Evolutionary conservation across 2,329 filamentous ascomycete genomes (phyloP).

Genomic region (Neospermospora avenae): DNA sequence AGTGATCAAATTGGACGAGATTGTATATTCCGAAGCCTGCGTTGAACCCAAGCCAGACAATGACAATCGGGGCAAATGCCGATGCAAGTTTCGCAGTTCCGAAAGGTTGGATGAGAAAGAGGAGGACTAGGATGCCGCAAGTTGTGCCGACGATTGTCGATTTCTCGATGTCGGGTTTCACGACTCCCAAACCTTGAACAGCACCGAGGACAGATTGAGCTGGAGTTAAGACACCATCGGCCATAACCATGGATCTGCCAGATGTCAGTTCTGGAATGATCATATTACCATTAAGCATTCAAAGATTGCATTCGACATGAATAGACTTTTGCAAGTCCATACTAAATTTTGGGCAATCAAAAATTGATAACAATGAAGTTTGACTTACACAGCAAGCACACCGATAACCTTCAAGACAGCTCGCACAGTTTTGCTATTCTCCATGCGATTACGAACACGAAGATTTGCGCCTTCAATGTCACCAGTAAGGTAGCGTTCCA

Average conservation of each 20-base stretch:
- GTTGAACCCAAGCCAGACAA: slow-evolving; percentile 66
- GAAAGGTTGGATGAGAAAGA: slow-evolving; percentile 63
- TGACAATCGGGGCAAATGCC: slow-evolving; percentile 61
- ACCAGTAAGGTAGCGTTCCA: slow-evolving; percentile 54
- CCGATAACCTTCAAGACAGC: slow-evolving; percentile 58
- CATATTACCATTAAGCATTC: too few species aligned
- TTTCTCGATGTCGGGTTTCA: slow-evolving; percentile 53
- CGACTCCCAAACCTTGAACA: slow-evolving; percentile 60
- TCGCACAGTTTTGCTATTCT: slow-evolving; percentile 52
- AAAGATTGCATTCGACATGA: background rate
- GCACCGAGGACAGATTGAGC: slow-evolving; percentile 68
- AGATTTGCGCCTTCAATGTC: slow-evolving; percentile 52
- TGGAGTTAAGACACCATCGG: slow-evolving; percentile 62
- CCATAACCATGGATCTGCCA: slow-evolving; percentile 55
- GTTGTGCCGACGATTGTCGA: slow-evolving; percentile 57
- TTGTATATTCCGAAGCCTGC: slow-evolving; percentile 62
- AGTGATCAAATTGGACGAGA: slow-evolving; percentile 47
- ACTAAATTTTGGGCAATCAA: background rate
- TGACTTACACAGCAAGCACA: slow-evolving; percentile 52
- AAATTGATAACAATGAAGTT: background rate
- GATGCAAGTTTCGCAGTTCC: slow-evolving; percentile 59
- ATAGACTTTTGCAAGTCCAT: background rate
- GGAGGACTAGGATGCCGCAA: slow-evolving; percentile 59
- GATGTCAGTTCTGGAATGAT: background rate
- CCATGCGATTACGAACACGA: slow-evolving; percentile 53